These are phyloP conservation scores for Leishmania lainsoni DNA, from an alignment of 208 protist species.

Conservation along the genomic window DNA sequence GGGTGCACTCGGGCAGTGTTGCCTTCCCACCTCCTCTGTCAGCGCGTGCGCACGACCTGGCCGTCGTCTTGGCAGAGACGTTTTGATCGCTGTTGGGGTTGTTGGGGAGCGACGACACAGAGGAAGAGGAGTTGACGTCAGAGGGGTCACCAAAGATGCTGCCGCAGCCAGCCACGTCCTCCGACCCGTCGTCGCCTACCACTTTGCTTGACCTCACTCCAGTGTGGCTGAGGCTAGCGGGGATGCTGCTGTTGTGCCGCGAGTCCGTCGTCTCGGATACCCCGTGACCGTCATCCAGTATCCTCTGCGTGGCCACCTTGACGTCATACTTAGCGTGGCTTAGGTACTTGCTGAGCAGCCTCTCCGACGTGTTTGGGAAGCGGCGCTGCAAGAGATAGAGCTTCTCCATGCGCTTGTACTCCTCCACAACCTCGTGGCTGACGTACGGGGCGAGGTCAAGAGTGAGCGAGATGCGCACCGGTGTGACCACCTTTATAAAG, in stretches of 20 bases:
- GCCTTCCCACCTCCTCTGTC: neutral
- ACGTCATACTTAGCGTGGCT: conserved; percentile 26
- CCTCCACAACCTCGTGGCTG: conserved; percentile 36
- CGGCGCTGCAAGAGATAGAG: conserved; percentile 40
- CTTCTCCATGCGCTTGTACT: conserved; percentile 37
- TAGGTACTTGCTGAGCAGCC: conserved; percentile 25
- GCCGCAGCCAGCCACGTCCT: conserved; percentile 14
- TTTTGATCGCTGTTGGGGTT: neutral
- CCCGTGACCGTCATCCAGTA: conserved; percentile 33
- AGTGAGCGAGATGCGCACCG: conserved; percentile 56
- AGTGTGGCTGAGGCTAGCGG: neutral
- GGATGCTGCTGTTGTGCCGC: conserved; percentile 21
- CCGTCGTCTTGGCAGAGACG: neutral
- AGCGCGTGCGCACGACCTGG: neutral
- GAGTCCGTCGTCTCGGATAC: conserved; percentile 11
- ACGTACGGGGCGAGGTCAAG: conserved; percentile 70
- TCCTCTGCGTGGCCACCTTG: conserved; percentile 25
- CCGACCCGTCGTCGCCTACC: conserved; percentile 7
- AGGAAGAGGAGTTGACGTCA: conserved; percentile 8
- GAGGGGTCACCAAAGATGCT: conserved; percentile 1
- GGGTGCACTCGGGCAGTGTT: neutral
- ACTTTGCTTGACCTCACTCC: neutral
- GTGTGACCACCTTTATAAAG: conserved; percentile 66
- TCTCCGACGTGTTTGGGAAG: conserved; percentile 35
- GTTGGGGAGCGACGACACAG: neutral